A percentile compares a stretch with the other conserved stretches of the same genome.
phyloP scores from a whole-genome alignment of 2,329 filamentous ascomycete species.

The Phyllosticta citribraziliensis region DNA sequence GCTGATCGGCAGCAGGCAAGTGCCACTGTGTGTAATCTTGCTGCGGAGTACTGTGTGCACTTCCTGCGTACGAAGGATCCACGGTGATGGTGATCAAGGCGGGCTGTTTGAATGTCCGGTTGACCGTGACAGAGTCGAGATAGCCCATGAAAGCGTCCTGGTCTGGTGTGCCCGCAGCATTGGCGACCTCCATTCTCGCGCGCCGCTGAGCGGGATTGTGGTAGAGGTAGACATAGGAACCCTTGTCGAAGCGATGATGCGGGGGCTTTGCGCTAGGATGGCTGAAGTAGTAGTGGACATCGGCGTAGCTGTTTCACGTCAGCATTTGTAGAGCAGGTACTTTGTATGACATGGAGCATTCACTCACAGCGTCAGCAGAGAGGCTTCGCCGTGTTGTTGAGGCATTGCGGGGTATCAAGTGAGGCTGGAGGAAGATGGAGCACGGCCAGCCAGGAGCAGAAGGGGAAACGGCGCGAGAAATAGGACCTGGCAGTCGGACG shows the following conservation, averaged over 20 bases:
- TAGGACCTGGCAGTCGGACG: not conserved
- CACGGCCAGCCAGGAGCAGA: not conserved
- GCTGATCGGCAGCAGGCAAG: constrained; percentile 60
- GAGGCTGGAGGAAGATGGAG: not conserved
- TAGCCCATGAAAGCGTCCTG: constrained; percentile 72
- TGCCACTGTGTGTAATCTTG: constrained; percentile 57
- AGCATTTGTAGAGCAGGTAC: constrained; percentile 11
- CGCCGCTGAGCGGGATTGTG: constrained; percentile 58
- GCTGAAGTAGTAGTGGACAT: constrained; percentile 70
- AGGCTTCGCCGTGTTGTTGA: constrained; percentile 37
- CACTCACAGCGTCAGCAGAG: constrained; percentile 38
- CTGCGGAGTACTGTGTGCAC: constrained; percentile 28
- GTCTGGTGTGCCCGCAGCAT: constrained; percentile 61
- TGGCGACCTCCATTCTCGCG: constrained; percentile 67
- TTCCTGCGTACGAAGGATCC: constrained; percentile 32
- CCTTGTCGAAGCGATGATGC: constrained; percentile 74
- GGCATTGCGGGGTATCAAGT: constrained; percentile 29
- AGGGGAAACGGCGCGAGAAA: not conserved
- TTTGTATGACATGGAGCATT: not conserved
- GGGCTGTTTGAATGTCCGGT: constrained; percentile 65
- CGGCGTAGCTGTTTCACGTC: constrained; percentile 53
- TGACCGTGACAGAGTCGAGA: constrained; percentile 54
- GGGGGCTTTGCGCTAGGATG: constrained; percentile 55
- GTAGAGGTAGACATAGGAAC: constrained; percentile 72
- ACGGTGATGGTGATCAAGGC: constrained; percentile 60